phyloP scores from a whole-genome alignment of 106 monocot species.

The Gastrodia elata region DNA sequence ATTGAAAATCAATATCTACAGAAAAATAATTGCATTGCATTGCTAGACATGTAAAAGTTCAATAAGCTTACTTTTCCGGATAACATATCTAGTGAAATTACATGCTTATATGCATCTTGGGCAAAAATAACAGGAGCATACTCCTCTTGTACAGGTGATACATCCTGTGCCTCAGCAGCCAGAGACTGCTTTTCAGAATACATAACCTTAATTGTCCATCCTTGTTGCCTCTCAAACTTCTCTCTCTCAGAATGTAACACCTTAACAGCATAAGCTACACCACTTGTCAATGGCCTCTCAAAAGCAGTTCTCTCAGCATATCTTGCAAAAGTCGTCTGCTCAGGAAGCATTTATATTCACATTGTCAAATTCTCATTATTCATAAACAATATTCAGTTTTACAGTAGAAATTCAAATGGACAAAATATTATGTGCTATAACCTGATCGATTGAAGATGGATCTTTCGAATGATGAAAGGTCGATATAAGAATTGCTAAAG shows the following conservation, averaged over 20 bases:
- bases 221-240: slow-evolving; percentile 79
- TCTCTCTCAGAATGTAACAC: slow-evolving; percentile 73
- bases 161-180: slow-evolving; percentile 34
- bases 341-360: not conserved
- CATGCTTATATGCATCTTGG: slow-evolving; percentile 82
- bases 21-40: not conserved
- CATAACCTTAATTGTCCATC: slow-evolving; percentile 93
- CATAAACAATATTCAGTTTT: not conserved
- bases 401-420: not conserved
- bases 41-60: not conserved
- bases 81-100: slow-evolving; percentile 84
- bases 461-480: slow-evolving; percentile 89
- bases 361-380: not conserved
- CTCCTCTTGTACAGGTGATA: slow-evolving; percentile 54
- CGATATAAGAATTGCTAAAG: slow-evolving; percentile 78
- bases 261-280: slow-evolving; percentile 95
- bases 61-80: slow-evolving; percentile 57
- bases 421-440: slow-evolving; percentile 7
- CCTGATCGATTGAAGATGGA: slow-evolving; percentile 97
- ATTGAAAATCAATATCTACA: not conserved
- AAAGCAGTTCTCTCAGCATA: slow-evolving; percentile 92
- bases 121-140: slow-evolving; percentile 96
- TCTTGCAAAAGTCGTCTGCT: slow-evolving; percentile 78
- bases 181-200: slow-evolving; percentile 45
- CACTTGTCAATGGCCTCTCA: slow-evolving; percentile 90